These are phyloP conservation scores for cucumber (Cucumis sativus) DNA, from an alignment of 306 rosid species.

Conservation along the genomic window DNA sequence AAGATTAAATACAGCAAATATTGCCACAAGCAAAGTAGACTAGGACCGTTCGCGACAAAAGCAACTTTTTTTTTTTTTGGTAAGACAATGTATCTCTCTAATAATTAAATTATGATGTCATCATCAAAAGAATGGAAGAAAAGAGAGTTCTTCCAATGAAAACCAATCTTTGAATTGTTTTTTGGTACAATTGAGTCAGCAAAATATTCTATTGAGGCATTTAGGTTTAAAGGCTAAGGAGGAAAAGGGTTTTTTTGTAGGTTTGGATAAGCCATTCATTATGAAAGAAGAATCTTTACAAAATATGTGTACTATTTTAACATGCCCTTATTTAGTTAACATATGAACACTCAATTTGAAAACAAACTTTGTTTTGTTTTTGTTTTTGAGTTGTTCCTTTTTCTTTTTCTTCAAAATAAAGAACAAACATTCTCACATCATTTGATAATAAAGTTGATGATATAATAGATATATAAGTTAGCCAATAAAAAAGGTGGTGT, in stretches of 20 bases:
- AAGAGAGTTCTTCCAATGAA: not conserved
- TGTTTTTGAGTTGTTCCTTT: not conserved
- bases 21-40: no score
- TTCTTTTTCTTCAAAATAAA: not conserved
- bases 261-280: not conserved
- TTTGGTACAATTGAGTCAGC: not conserved
- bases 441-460: not conserved
- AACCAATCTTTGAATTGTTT: not conserved
- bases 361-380: not conserved
- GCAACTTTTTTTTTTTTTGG: no score
- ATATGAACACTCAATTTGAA: not conserved
- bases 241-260: not conserved
- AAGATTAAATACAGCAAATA: no score
- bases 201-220: not conserved
- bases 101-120: not conserved
- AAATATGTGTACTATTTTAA: not conserved
- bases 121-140: not conserved
- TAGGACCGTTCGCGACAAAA: no score
- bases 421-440: not conserved
- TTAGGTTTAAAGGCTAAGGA: conserved; percentile 3
- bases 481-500: not conserved
- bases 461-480: not conserved
- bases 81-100: not conserved
- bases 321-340: not conserved
- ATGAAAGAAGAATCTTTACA: not conserved